Evolutionary conservation across 2,329 filamentous ascomycete genomes (phyloP).

Genomic region (Coniochaeta hoffmannii): DNA sequence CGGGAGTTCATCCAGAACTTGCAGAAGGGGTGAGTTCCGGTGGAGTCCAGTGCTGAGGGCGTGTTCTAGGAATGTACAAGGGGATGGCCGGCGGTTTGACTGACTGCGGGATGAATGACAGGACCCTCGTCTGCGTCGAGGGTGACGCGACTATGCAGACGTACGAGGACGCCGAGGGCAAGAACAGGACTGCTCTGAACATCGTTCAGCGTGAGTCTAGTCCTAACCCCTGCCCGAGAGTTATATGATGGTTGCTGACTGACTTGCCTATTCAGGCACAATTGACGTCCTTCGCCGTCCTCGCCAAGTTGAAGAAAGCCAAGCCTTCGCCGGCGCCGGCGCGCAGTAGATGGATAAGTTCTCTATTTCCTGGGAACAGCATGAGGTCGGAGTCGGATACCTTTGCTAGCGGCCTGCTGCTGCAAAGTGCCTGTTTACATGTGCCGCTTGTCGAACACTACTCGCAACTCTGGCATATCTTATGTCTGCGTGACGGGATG

Average conservation of each 20-base stretch:
- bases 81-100: constrained; percentile 1
- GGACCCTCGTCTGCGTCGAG: constrained; percentile 74
- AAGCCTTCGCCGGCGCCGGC: background rate
- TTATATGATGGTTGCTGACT: background rate
- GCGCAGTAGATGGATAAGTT: background rate
- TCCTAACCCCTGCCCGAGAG: background rate
- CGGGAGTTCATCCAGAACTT: constrained; percentile 67
- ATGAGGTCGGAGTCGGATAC: no score
- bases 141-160: constrained; percentile 65
- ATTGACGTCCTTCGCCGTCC: constrained; percentile 1
- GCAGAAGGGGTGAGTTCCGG: constrained; percentile 72
- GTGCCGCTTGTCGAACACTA: background rate
- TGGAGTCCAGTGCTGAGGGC: background rate
- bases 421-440: background rate
- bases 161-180: constrained; percentile 66
- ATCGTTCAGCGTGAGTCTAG: constrained; percentile 69
- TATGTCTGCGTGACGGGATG: background rate
- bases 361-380: background rate
- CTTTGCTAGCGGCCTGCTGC: no score
- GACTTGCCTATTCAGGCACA: background rate
- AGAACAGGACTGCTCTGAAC: constrained; percentile 55
- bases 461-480: background rate
- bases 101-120: constrained; percentile 33
- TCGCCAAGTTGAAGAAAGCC: background rate
- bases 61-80: no score